Conservation (phyloP, 2,329 filamentous ascomycete species). For the Neophaeococcomyces aloes region DNA sequence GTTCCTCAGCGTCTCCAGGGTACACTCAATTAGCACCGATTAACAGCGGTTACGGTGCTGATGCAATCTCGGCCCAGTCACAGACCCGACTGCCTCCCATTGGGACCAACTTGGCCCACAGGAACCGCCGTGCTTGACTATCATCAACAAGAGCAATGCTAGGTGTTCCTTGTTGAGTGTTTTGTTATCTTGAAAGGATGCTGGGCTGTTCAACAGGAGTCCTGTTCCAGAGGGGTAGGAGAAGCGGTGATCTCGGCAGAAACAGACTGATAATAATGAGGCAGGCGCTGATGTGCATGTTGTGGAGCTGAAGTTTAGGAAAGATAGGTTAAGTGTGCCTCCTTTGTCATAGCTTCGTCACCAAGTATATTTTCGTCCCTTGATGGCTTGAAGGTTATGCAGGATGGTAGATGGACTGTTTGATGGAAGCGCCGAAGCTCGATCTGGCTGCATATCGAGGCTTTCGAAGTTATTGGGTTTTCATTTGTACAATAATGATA, state of each 20-base stretch:
- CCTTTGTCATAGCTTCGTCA: slow-evolving; percentile 3
- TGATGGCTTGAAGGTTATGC: background rate
- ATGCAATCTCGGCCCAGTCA: too few species aligned
- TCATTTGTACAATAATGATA: background rate
- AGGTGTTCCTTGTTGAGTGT: too few species aligned
- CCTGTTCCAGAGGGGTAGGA: background rate
- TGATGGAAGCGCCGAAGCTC: slow-evolving; percentile 1
- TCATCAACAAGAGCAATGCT: too few species aligned
- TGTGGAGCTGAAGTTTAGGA: background rate
- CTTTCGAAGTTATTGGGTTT: background rate
- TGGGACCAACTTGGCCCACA: too few species aligned
- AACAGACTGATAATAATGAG: background rate
- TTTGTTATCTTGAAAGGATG: too few species aligned
- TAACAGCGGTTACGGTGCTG: too few species aligned
- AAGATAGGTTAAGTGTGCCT: background rate
- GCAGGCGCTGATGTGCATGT: slow-evolving; percentile 1
- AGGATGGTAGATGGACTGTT: background rate
- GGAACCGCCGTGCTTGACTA: too few species aligned
- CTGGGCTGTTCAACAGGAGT: background rate
- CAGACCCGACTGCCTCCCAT: too few species aligned
- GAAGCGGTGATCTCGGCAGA: background rate
- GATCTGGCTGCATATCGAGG: too few species aligned
- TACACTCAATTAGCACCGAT: too few species aligned
- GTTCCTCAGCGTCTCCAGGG: too few species aligned
- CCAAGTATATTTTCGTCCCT: background rate